Base-by-base conservation (phyloP, 2,329 filamentous ascomycete species). In the Penicillium palitans region DNA sequence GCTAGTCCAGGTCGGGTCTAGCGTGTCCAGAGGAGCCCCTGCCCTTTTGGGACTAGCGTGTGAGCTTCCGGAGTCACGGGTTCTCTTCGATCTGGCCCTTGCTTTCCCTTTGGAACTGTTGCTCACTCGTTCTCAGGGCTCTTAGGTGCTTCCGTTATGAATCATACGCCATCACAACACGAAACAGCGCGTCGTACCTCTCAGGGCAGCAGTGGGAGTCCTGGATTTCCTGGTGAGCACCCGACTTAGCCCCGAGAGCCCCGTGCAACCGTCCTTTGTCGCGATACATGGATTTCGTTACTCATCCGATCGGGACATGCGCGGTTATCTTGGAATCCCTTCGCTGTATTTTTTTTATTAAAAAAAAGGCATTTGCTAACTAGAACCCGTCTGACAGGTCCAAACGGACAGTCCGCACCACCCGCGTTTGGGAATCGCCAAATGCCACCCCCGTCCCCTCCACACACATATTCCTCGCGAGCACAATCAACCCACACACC, bases 391-490 rank as follows among this genome's bases (percentile, higher is more conserved):
- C 41, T 44, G 6, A 46, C 50, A 74, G 71, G 66, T 48, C 68
- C 65, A 37, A 67, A 67, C 66, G 70, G 74, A 60, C 69, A 66
- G 52, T 71, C 75, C 55, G 67, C 73, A 42, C 63, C 71, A 31
- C 59, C 68, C 37, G 59, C 74, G 6, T 73, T 78, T 63, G 69
- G 68, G 39, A 70, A 62, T 63, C 77, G 77, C 55, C 76, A 78
- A 61, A 82, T 83, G 80, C 79, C 78, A 65, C 80, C 81, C 49
- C 80, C 81, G 12, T 80, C 80, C 31, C 80, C 81, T 47, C 80
- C 81, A 29, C 79, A 78, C 65, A 76, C 77, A 52, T 79, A 78
- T 66, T 72, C 73, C 37, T 75, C 78, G 46, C 77, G 77, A 61
- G 69, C 69, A 33, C 71, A 73, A 58, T 70, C 77, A 27, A 75